Percentiles rank a stretch among this genome's conserved stretches.
Evolutionary conservation across 352 stramenopile species (phyloP).

Genomic region (Detonula confervacea): DNA sequence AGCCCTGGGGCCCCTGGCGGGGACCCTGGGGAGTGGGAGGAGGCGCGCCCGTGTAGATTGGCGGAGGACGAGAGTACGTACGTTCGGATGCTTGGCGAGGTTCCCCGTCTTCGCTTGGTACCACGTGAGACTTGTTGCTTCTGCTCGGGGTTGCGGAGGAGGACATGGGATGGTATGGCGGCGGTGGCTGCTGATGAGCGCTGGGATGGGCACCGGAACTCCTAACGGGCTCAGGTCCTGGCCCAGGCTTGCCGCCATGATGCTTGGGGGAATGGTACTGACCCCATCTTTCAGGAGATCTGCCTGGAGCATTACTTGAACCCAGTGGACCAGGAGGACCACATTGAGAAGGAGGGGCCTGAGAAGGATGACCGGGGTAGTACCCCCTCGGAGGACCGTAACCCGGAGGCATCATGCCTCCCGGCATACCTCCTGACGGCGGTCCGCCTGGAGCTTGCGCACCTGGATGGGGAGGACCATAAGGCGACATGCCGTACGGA

Average conservation of each 20-base stretch:
- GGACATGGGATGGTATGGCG: background rate
- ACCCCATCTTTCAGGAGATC: slow-evolving; percentile 22
- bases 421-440: background rate
- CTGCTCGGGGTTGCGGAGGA: background rate
- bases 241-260: background rate
- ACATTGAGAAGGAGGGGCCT: background rate
- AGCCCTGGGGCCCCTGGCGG: too few species aligned
- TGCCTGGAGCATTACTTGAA: background rate
- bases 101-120: slow-evolving; percentile 24
- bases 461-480: slow-evolving; percentile 5
- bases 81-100: background rate
- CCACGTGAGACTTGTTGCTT: slow-evolving; percentile 26
- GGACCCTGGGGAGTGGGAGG: too few species aligned
- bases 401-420: background rate
- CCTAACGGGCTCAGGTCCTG: slow-evolving; percentile 13
- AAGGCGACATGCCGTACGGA: slow-evolving; percentile 3
- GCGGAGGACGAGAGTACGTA: slow-evolving; percentile 4
- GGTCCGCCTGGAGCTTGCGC: too few species aligned
- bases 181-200: background rate
- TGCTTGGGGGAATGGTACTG: slow-evolving; percentile 25
- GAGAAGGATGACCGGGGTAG: background rate
- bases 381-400: background rate
- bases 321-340: background rate
- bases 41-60: too few species aligned
- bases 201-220: slow-evolving; percentile 2